Evolutionary conservation across 805 yeast genomes (phyloP).

Genomic region (Metschnikowia gelsemii): DNA sequence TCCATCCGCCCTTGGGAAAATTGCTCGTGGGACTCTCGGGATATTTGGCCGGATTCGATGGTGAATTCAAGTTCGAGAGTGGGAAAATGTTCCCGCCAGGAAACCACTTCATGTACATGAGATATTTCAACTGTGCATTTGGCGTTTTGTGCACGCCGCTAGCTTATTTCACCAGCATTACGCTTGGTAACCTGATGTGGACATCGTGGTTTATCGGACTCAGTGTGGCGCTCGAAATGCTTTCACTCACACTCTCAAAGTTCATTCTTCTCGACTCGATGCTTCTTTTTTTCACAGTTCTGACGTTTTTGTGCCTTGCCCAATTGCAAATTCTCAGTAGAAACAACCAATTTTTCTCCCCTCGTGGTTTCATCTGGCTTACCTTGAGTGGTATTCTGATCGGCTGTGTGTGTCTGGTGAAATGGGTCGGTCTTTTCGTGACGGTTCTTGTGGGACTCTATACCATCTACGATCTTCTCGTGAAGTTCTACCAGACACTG

Average conservation of each 20-base stretch:
- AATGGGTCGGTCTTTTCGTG: conserved; percentile 80
- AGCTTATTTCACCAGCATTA: conserved; percentile 51
- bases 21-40: conserved; percentile 89
- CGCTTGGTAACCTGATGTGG: conserved; percentile 24
- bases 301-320: conserved; percentile 35
- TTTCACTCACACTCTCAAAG: conserved; percentile 68
- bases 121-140: conserved; percentile 68
- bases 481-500: conserved; percentile 44
- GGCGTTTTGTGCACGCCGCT: conserved; percentile 67
- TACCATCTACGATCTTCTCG: conserved; percentile 51
- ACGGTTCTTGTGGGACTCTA: conserved; percentile 61
- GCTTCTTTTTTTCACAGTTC: conserved; percentile 69
- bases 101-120: conserved; percentile 61
- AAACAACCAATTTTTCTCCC: conserved; percentile 36
- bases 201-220: conserved; percentile 61
- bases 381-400: conserved; percentile 61
- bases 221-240: conserved; percentile 64
- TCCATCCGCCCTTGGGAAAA: conserved; percentile 96
- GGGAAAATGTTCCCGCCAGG: conserved; percentile 64
- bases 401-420: conserved; percentile 82
- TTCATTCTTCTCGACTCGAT: conserved; percentile 76
- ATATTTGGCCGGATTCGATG: conserved; percentile 80
- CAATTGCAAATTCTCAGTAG: conserved; percentile 51
- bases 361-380: conserved; percentile 54
- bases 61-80: conserved; percentile 69